phyloP scores from a whole-genome alignment of 2,329 filamentous ascomycete genomes.

The Bipolaris bicolor region DNA sequence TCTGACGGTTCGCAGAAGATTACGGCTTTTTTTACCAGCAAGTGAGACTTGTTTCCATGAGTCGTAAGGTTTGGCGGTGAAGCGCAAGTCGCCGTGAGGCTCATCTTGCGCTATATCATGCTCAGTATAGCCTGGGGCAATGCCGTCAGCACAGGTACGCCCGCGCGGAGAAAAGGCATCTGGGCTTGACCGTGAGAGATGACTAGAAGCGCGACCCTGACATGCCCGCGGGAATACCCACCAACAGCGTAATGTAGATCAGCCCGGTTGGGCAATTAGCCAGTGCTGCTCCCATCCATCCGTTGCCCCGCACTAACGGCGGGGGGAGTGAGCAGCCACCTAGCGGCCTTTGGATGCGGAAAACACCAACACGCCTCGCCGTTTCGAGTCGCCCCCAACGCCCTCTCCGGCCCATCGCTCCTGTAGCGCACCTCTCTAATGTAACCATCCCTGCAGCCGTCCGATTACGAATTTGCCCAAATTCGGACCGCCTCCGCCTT shows the following conservation, averaged over 20 bases:
- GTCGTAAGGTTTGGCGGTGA: slow-evolving; percentile 18
- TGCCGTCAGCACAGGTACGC: not conserved
- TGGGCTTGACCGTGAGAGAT: not conserved
- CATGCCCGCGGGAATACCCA: not conserved
- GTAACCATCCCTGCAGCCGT: slow-evolving; percentile 18
- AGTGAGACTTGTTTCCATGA: slow-evolving; percentile 38
- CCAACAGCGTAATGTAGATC: slow-evolving; percentile 5
- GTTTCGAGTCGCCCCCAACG: slow-evolving; percentile 2
- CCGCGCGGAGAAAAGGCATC: not conserved
- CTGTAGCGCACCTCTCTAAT: slow-evolving; percentile 18
- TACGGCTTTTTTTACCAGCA: slow-evolving; percentile 62
- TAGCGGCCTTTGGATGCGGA: slow-evolving; percentile 6
- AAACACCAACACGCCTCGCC: slow-evolving; percentile 15
- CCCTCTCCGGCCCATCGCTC: slow-evolving; percentile 14
- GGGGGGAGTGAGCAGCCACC: slow-evolving; percentile 10
- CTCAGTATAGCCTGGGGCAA: slow-evolving; percentile 8
- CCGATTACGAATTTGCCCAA: not conserved
- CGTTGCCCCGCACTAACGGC: slow-evolving; percentile 18
- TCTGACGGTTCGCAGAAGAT: slow-evolving; percentile 62
- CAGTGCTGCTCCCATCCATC: not conserved
- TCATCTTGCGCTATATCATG: slow-evolving; percentile 20
- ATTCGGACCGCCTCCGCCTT: not conserved
- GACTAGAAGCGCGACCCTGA: not conserved
- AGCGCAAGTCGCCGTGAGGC: slow-evolving; percentile 20
- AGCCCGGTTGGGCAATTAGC: slow-evolving; percentile 4